Percentiles rank a stretch among this genome's conserved stretches.
Conservation (phyloP, 177 flowering plant species). For the Vitis hybrid region DNA sequence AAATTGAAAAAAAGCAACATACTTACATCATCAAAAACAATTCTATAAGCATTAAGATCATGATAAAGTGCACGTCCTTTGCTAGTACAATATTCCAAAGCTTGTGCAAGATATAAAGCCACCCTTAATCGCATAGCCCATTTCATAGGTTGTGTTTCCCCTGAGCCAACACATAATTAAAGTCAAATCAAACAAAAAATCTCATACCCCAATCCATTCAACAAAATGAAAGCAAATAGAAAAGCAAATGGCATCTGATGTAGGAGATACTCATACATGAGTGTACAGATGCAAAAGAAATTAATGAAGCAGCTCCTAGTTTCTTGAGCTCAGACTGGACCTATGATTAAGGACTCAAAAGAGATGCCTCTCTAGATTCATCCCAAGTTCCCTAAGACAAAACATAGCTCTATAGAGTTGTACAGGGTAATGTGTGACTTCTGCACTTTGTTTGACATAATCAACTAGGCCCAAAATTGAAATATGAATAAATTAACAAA, state of each 20-base stretch:
- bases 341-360: neutral
- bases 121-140: slow-evolving; percentile 95
- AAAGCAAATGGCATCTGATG: neutral
- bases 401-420: neutral
- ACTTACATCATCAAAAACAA: slow-evolving; percentile 82
- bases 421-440: neutral
- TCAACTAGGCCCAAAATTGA: neutral
- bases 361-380: neutral
- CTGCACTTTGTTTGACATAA: neutral
- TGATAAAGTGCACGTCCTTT: slow-evolving; percentile 89
- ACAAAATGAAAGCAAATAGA: neutral
- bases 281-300: neutral
- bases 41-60: slow-evolving; percentile 88
- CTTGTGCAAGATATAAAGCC: slow-evolving; percentile 82
- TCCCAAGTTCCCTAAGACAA: neutral
- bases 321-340: neutral
- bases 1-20: neutral
- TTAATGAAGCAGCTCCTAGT: neutral
- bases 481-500: neutral
- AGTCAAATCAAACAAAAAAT: neutral
- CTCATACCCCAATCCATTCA: too few species aligned
- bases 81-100: slow-evolving; percentile 82
- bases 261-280: neutral
- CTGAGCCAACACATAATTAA: slow-evolving; percentile 30
- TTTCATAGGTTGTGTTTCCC: slow-evolving; percentile 92